Percentiles rank a stretch among this genome's conserved stretches.
Conservation (phyloP, 2,329 filamentous ascomycete genomes). For the Xylariaceae sp. region DNA sequence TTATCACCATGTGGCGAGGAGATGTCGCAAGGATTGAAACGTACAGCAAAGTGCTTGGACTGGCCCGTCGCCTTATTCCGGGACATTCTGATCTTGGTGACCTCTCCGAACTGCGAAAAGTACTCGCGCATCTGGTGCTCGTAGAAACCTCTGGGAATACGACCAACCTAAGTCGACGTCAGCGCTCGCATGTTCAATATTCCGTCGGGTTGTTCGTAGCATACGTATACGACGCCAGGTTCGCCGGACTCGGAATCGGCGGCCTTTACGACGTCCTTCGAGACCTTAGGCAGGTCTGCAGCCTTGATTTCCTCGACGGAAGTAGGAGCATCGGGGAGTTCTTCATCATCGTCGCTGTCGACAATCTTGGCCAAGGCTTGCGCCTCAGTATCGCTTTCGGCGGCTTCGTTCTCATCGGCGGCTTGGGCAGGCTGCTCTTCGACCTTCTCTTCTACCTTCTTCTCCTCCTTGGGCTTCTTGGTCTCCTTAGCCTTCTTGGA, state of each 20-base stretch:
- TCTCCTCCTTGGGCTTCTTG: slow-evolving; percentile 12
- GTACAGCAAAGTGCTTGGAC: slow-evolving; percentile 77
- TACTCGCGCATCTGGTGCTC: slow-evolving; percentile 92
- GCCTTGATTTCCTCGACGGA: slow-evolving; percentile 45
- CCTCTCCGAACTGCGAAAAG: slow-evolving; percentile 86
- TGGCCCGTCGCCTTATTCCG: slow-evolving; percentile 88
- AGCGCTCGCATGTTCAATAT: not conserved
- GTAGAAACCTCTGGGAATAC: slow-evolving; percentile 86
- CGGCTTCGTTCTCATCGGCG: slow-evolving; percentile 31
- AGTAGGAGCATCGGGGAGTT: slow-evolving; percentile 23
- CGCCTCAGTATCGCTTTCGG: slow-evolving; percentile 37
- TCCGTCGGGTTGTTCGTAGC: not conserved
- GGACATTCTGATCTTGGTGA: slow-evolving; percentile 64
- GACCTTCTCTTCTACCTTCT: slow-evolving; percentile 26
- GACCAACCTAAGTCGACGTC: slow-evolving; percentile 69
- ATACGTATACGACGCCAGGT: slow-evolving; percentile 77
- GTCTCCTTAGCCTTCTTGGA: slow-evolving; percentile 13
- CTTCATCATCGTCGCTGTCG: slow-evolving; percentile 40
- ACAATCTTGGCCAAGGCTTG: slow-evolving; percentile 43
- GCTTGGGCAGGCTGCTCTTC: slow-evolving; percentile 27
- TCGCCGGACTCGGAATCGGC: slow-evolving; percentile 39
- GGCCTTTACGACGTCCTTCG: slow-evolving; percentile 40
- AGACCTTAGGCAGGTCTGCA: slow-evolving; percentile 45
- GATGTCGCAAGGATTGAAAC: not conserved
- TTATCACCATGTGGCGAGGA: not conserved